Evolutionary conservation across 805 yeast genomes (phyloP).

Genomic region (Ogataea naganishii): DNA sequence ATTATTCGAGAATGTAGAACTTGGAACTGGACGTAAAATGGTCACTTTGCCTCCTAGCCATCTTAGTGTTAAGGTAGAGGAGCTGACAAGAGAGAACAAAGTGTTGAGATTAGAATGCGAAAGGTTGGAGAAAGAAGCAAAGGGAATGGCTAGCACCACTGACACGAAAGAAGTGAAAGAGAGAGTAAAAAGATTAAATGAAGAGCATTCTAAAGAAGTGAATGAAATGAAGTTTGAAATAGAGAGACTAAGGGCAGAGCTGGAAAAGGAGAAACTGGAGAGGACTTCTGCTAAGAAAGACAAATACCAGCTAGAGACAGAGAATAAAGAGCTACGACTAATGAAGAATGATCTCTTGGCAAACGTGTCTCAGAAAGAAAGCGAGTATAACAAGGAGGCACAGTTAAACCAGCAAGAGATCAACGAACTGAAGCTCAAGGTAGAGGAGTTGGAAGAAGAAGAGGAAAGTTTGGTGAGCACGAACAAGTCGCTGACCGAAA

Average conservation of each 20-base stretch:
- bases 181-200: slow-evolving; percentile 6
- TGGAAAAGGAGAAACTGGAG: slow-evolving; percentile 5
- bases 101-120: slow-evolving; percentile 9
- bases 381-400: slow-evolving; percentile 48
- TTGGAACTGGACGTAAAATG: slow-evolving; percentile 14
- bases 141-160: not conserved
- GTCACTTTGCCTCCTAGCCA: slow-evolving; percentile 21
- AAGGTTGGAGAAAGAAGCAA: slow-evolving; percentile 7
- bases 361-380: slow-evolving; percentile 58
- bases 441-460: slow-evolving; percentile 43
- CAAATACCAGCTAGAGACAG: slow-evolving; percentile 13
- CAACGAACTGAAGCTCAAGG: slow-evolving; percentile 30
- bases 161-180: slow-evolving; percentile 5
- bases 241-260: slow-evolving; percentile 3
- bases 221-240: too few species aligned
- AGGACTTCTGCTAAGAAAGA: slow-evolving; percentile 15
- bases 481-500: slow-evolving; percentile 28
- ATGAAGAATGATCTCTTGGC: slow-evolving; percentile 60
- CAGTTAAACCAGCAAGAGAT: slow-evolving; percentile 40
- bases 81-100: slow-evolving; percentile 15
- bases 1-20: slow-evolving; percentile 9
- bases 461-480: slow-evolving; percentile 32
- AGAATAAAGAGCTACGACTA: slow-evolving; percentile 18
- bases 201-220: too few species aligned
- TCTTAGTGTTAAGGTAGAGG: slow-evolving; percentile 14